A percentile compares a stretch with the other conserved stretches of the same genome.
These are phyloP conservation scores for Colletotrichum viniferum DNA, from an alignment of 2,329 filamentous ascomycete species.

Conservation along the genomic window DNA sequence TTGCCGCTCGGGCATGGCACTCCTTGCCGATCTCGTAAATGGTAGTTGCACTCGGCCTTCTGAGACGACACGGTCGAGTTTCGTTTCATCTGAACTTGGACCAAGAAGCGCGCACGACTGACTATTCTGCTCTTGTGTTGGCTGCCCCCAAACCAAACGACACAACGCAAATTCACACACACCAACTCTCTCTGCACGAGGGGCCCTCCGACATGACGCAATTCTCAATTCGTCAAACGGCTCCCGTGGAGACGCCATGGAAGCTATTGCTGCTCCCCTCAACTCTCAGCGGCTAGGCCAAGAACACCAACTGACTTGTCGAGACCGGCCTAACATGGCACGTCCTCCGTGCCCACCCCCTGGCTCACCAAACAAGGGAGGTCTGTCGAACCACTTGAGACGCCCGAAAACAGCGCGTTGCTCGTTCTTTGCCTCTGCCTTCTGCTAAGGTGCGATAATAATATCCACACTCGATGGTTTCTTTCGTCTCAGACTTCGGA, in stretches of 20 bases:
- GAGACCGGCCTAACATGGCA: not conserved
- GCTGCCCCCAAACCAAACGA: not conserved
- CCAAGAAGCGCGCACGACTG: not conserved
- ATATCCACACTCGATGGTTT: slow-evolving; percentile 8
- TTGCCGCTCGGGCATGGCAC: not conserved
- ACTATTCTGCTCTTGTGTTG: not conserved
- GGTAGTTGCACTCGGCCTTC: not conserved
- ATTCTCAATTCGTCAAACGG: not conserved
- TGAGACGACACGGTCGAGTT: slow-evolving; percentile 14
- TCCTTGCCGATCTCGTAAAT: not conserved
- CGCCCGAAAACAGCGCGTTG: not conserved
- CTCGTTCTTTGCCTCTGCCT: not conserved
- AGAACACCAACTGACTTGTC: not conserved
- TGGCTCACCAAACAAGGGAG: not conserved
- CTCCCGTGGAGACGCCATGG: not conserved
- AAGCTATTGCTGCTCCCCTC: slow-evolving; percentile 4
- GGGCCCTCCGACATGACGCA: not conserved
- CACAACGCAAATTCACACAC: not conserved
- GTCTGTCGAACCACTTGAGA: slow-evolving; percentile 11
- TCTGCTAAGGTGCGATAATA: not conserved
- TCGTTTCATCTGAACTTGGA: slow-evolving; percentile 16
- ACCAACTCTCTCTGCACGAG: not conserved
- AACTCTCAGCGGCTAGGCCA: not conserved
- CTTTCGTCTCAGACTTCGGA: slow-evolving; percentile 2
- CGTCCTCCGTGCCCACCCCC: not conserved